Evolutionary conservation across 768 basidiomycete genomes (phyloP), one percentile per base, ranked within the genome.

Genomic region (Hortiboletus flavorubellus): DNA sequence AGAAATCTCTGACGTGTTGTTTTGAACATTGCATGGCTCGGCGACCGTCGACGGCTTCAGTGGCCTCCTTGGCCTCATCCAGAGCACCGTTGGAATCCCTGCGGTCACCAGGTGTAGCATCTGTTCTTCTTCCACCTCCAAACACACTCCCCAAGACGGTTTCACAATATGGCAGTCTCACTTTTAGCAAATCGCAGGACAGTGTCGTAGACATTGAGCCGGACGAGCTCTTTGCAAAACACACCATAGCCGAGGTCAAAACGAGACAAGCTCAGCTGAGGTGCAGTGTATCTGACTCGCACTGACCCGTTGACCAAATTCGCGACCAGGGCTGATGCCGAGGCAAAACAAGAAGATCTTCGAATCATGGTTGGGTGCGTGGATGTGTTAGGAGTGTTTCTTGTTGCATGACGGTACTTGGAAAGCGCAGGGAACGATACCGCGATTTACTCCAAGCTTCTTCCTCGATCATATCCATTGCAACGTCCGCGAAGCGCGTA

Each of bases 281-380:
- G 91, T 89, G 48, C 62, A 64, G 18, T 10, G 15, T 64, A 21
- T 40, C 54, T 64, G 26, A 11, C 49, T 8, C 18, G n/a, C 39
- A 26, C 21, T 39, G 37, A 42, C 34, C 23, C 40, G 15, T 51
- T 46, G 23, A 58, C 52, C 34, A 49, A 59, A 49, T 53, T 29
- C 46, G 42, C 30, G 14, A 31, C 12, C 40, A 92, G 91, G 68
- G 73, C 79, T 15, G 91, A 93, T 73, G 91, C 91, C 0, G 89
- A 92, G 66, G 86, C 84, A 42, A 93, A 93, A 70, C 88, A 91
- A 64, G 89, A 93, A 68, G 91, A 93, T 65, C 79, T 93, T 42
- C 80, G 91, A 64, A 76, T 89, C 43, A 93, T 93, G 91, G 91
- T 93, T 73, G 91, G 91, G 91, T 93, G 75, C 81, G 91, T 86